Base-by-base conservation (phyloP, 2,329 filamentous ascomycete species). In the Samsoniella hepiali region DNA sequence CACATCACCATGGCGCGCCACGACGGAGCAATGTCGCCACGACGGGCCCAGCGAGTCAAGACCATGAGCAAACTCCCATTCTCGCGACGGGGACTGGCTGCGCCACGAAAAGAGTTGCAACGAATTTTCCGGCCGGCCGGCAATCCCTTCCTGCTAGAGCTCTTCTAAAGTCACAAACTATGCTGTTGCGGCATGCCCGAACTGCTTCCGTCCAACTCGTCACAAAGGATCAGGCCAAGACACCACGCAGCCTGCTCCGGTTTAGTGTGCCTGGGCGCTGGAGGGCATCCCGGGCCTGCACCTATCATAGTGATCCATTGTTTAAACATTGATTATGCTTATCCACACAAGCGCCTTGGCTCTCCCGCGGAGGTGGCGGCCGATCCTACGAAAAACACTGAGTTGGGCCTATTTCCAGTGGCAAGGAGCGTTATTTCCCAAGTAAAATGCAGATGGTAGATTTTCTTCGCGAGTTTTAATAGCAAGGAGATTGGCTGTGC, bases 281-380 rank as follows among this genome's bases (percentile, higher is more conserved):
- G 42, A 47, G 36, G 31, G 11, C 11, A 58, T 7, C 27, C 36
- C 40, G 47, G 9, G 6, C 17, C n/a, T 59, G 55, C 13, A 29
- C 58, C 47, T 53, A 60, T 60, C 47, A 51, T 17, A 9, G 17
- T 32, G 36, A 42, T 53, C 36, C 47, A 42, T 42, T 34, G 36
- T 60, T 60, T 42, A 60, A 53, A 53, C 47, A 29, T 36, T 32
- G 29, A 27, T 53, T 60, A 60, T 60, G 58, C 58, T 60, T 60
- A 60, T 44, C 58, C 58, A 60, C 58, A 53, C 29, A 44, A 60
- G 58, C 47, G 47, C 36, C 58, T 60, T 60, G 58, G 58, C 57
- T 27, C 0, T 8, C 31, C 40, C 22, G 47, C 15, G 10, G 36
- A 42, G 47, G 27, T 59, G 44, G 45, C 58, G 42, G 58, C 29